phyloP scores from a whole-genome alignment of 2,329 filamentous ascomycete genomes.

The Rhynchosporium secalis region DNA sequence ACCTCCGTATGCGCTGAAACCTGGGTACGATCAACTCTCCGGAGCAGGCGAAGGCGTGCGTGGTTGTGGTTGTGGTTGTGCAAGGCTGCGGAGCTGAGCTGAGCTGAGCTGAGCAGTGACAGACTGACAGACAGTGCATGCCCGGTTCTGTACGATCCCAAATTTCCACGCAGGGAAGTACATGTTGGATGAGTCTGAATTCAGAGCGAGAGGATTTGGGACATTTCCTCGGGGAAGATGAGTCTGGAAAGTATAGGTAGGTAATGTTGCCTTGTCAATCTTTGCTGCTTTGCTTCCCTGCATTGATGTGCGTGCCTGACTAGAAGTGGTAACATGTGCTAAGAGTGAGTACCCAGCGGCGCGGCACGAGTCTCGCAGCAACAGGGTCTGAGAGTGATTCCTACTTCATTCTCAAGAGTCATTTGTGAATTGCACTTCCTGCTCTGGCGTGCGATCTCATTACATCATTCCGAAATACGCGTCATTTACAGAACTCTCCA shows the following conservation, averaged over 20 bases:
- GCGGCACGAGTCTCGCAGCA: conserved; percentile 5
- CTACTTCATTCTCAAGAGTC: not conserved
- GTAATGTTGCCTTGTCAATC: conserved; percentile 2
- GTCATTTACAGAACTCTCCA: not conserved
- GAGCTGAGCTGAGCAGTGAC: no score
- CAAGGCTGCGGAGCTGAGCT: conserved; percentile 10
- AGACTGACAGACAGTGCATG: no score
- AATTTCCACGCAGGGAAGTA: no score
- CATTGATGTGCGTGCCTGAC: conserved; percentile 3
- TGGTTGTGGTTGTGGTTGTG: not conserved
- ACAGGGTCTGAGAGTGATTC: not conserved
- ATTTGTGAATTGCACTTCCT: not conserved
- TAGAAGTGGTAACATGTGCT: not conserved
- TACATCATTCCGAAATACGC: not conserved
- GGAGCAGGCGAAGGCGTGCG: not conserved
- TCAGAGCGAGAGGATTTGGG: not conserved
- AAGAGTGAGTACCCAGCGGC: not conserved
- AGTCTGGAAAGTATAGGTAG: not conserved
- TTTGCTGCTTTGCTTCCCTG: conserved; percentile 4
- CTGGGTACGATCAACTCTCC: conserved; percentile 1
- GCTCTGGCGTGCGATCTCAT: not conserved
- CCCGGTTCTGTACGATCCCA: no score
- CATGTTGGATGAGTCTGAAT: no score
- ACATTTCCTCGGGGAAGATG: not conserved
- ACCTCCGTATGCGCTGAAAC: conserved; percentile 11